Evolutionary conservation across 768 basidiomycete species (phyloP), one percentile per base, ranked within the genome.

Genomic region (Suillus clintonianus): DNA sequence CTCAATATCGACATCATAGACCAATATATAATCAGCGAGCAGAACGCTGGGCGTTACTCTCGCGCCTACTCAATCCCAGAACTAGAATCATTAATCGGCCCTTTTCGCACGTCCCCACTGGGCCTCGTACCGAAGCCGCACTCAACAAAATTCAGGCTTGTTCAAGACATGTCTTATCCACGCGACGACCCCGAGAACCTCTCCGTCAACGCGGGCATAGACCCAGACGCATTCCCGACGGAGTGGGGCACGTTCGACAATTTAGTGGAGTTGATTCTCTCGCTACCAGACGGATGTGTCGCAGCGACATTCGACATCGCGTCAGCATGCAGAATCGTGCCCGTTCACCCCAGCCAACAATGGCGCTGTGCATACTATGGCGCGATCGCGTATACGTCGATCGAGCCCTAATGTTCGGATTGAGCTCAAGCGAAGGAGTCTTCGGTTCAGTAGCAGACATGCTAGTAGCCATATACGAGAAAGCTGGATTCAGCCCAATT

Each of bases 291-390:
- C 5, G 41, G 80, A 10, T 72, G 69, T 32, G 36, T 60, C 14
- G 80, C 77, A 2, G 78, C 81, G 0, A 75, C 77, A 0, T 78
- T 81, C 68, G 76, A 83, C 63, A 76, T 83, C 17, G 69, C 70
- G 1, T 67, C 79, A 4, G 81, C 80, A 0, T 81, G 79, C 63
- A 67, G 41, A 19, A 42, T 42, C 6, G 15, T 42, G 19, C 41
- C 41, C 5, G 41, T 42, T 7, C 41, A 62, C 14, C 39, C 39
- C 39, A 39, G 39, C 39, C 39, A 39, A 14, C 39, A 39, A 14
- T 39, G 39, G 64, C 1, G 19, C 73, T 0, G 4, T 78, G 77
- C 42, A 41, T 81, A 0, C 58, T 48, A 7, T 82, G 80, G 81
- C 13, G 34, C 24, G 17, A 15, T 42, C 41, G 5, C 1, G 71